A percentile compares a stretch with the other conserved stretches of the same genome.
Conservation (phyloP, 1,139 yeast species). For the Diutina pseudorugosa region DNA sequence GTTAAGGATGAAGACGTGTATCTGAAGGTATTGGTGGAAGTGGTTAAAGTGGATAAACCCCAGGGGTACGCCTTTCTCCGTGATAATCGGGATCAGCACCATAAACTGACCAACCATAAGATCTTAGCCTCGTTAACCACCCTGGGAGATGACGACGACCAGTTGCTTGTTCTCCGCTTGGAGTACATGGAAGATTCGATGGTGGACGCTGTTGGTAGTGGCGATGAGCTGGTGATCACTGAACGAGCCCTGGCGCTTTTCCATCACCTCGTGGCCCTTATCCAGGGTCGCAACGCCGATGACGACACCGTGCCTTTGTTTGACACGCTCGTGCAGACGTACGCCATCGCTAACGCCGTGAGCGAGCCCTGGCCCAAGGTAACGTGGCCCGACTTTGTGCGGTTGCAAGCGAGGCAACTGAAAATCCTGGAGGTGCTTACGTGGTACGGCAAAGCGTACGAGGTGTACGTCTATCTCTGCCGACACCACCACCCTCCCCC, state of each 20-base stretch:
- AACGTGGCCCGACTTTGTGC: constrained; percentile 1
- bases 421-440: not conserved
- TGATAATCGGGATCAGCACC: not conserved
- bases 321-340: not conserved
- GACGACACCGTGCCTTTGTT: not conserved
- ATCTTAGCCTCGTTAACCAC: not conserved
- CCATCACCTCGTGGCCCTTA: not conserved
- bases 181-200: not conserved
- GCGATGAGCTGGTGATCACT: not conserved
- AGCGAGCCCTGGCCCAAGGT: constrained; percentile 3
- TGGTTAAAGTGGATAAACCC: not conserved
- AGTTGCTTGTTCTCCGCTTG: not conserved
- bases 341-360: not conserved
- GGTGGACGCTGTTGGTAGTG: not conserved
- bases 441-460: not conserved
- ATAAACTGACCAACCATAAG: not conserved
- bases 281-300: not conserved
- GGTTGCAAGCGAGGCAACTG: not conserved
- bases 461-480: not conserved
- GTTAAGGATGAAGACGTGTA: not conserved
- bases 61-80: not conserved
- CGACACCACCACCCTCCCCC: not conserved
- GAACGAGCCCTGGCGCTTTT: not conserved
- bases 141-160: not conserved
- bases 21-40: not conserved